phyloP scores from a whole-genome alignment of 2,329 filamentous ascomycete species.

The Acrodontium crateriforme region DNA sequence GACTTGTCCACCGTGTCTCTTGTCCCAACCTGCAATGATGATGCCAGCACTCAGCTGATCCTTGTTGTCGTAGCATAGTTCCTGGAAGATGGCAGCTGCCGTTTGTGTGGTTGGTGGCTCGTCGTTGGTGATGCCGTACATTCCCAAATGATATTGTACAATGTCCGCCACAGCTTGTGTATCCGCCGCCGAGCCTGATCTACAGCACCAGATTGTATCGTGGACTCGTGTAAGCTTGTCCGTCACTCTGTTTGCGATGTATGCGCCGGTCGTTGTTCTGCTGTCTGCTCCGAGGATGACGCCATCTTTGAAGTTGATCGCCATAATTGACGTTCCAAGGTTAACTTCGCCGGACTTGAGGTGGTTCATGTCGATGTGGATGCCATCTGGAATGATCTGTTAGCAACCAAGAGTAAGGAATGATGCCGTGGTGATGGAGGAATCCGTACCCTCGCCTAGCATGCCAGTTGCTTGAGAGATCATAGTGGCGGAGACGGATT shows the following conservation, averaged over 20 bases:
- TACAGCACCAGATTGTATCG: slow-evolving; percentile 99
- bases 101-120: slow-evolving; percentile 88
- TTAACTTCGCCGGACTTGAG: slow-evolving; percentile 99
- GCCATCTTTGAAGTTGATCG: slow-evolving; percentile 95
- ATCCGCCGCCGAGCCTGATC: slow-evolving; percentile 91
- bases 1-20: slow-evolving; percentile 87
- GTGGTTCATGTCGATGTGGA: slow-evolving; percentile 97
- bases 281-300: slow-evolving; percentile 97
- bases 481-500: slow-evolving; percentile 18
- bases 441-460: slow-evolving; percentile 26
- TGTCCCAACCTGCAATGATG: slow-evolving; percentile 97
- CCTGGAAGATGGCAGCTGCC: slow-evolving; percentile 90
- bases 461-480: slow-evolving; percentile 24
- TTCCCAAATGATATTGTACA: slow-evolving; percentile 86
- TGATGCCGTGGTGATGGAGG: background rate
- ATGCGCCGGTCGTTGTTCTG: slow-evolving; percentile 90
- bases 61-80: slow-evolving; percentile 97
- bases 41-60: slow-evolving; percentile 84
- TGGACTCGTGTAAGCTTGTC: slow-evolving; percentile 98
- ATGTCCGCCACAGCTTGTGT: slow-evolving; percentile 97
- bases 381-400: slow-evolving; percentile 58
- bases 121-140: slow-evolving; percentile 83
- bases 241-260: slow-evolving; percentile 97
- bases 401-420: slow-evolving; percentile 5
- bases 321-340: slow-evolving; percentile 98